These are phyloP conservation scores for Yarrowia porcina DNA, from an alignment of 805 yeast species.

Conservation along the genomic window DNA sequence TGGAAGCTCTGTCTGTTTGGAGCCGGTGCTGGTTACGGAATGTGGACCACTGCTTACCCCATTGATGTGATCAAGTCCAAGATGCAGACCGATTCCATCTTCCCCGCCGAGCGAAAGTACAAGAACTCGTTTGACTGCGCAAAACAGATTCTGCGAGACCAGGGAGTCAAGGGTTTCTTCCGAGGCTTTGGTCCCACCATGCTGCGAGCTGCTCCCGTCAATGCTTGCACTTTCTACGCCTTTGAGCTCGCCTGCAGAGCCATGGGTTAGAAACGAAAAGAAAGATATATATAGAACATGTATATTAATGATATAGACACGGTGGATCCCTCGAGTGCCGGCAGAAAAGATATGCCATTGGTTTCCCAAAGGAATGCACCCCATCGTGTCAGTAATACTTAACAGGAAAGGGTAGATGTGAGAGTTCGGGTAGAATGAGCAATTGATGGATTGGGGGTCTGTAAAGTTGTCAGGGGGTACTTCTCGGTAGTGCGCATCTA, in stretches of 20 bases:
- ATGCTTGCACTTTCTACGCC: slow-evolving; percentile 93
- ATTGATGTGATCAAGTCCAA: slow-evolving; percentile 88
- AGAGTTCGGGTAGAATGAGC: too few species aligned
- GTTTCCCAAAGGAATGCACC: too few species aligned
- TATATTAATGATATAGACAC: not conserved
- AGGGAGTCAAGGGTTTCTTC: slow-evolving; percentile 75
- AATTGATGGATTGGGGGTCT: too few species aligned
- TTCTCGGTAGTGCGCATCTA: too few species aligned
- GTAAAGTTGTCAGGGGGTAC: too few species aligned
- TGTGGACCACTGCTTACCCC: slow-evolving; percentile 86
- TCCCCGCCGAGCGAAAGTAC: slow-evolving; percentile 56
- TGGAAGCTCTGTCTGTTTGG: slow-evolving; percentile 86
- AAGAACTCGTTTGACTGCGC: slow-evolving; percentile 59
- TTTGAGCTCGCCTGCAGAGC: slow-evolving; percentile 73
- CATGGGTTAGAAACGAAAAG: slow-evolving; percentile 31
- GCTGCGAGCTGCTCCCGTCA: slow-evolving; percentile 96
- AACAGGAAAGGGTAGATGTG: too few species aligned
- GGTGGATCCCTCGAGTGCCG: too few species aligned
- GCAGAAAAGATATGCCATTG: too few species aligned
- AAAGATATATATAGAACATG: not conserved
- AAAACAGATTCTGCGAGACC: slow-evolving; percentile 49
- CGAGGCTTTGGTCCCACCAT: slow-evolving; percentile 91
- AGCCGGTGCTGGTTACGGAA: slow-evolving; percentile 83
- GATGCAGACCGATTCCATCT: slow-evolving; percentile 71
- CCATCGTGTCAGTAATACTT: too few species aligned